Evolutionary conservation across 495 filamentous ascomycete species (phyloP).

Genomic region (Xanthoparmelia taractica): DNA sequence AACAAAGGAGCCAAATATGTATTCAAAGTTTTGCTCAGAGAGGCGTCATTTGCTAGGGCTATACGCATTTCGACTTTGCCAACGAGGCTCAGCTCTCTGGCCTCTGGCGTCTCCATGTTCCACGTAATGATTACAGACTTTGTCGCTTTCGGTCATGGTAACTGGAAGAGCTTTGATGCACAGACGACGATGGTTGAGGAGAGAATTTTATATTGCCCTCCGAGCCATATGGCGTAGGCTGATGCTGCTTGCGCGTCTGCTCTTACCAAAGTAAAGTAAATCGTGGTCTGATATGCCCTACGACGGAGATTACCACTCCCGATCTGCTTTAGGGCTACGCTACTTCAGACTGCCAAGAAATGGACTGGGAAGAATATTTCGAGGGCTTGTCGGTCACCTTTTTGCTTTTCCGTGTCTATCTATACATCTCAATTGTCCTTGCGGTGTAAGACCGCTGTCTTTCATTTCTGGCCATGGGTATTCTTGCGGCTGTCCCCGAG

Average conservation of each 20-base stretch:
- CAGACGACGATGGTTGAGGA: background rate
- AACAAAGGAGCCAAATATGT: conserved; percentile 75
- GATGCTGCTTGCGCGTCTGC: background rate
- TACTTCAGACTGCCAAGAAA: background rate
- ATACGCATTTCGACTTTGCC: conserved; percentile 88
- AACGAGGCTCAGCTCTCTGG: conserved; percentile 73
- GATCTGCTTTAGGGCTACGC: background rate
- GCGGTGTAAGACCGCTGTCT: background rate
- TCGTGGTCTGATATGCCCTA: background rate
- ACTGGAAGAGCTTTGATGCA: background rate
- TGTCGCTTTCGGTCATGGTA: background rate
- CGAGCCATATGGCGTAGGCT: background rate
- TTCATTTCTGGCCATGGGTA: conserved; percentile 19
- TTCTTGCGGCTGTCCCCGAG: conserved; percentile 16
- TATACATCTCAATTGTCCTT: background rate
- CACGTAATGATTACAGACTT: conserved; percentile 1
- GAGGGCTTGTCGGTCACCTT: background rate
- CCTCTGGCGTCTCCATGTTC: conserved; percentile 40
- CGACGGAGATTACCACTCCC: background rate
- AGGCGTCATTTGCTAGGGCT: conserved; percentile 74
- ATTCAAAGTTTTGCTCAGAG: conserved; percentile 66
- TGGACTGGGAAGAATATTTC: background rate
- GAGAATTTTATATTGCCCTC: background rate
- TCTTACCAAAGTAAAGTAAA: background rate
- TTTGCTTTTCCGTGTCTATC: background rate